Percentiles rank a stretch among this genome's conserved stretches.
Evolutionary conservation across 1,139 yeast species (phyloP).

Genomic region (Pichia sp.): DNA sequence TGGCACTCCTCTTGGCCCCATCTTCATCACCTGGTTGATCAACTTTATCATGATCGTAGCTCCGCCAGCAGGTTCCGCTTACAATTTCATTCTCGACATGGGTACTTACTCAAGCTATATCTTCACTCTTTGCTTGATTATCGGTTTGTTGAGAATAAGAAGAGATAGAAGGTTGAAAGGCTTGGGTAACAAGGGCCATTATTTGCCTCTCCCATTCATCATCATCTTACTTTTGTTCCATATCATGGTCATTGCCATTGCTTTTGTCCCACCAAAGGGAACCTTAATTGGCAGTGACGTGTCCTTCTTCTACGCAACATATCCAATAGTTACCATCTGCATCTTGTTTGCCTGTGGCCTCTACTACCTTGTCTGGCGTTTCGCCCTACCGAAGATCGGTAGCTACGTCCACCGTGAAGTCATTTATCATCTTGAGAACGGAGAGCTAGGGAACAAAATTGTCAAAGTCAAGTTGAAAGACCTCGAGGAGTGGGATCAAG

Average conservation of each 20-base stretch:
- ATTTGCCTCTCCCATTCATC: constrained; percentile 34
- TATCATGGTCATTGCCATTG: constrained; percentile 37
- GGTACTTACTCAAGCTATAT: constrained; percentile 36
- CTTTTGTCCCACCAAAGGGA: constrained; percentile 40
- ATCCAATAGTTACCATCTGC: constrained; percentile 33
- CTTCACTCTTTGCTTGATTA: constrained; percentile 36
- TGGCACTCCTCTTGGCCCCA: constrained; percentile 42
- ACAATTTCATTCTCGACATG: constrained; percentile 37
- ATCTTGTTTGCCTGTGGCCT: constrained; percentile 33
- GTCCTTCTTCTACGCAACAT: constrained; percentile 32
- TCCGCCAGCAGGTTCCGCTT: constrained; percentile 47
- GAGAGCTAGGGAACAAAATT: constrained; percentile 40
- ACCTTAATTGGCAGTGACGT: constrained; percentile 38
- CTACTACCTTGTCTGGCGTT: constrained; percentile 39
- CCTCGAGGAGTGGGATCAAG: constrained; percentile 35
- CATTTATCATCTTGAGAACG: constrained; percentile 35
- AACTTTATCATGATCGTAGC: constrained; percentile 40
- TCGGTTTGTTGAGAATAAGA: constrained; percentile 38
- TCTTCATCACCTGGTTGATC: constrained; percentile 37
- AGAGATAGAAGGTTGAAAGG: constrained; percentile 36
- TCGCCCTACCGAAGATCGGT: constrained; percentile 35
- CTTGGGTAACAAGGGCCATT: constrained; percentile 30
- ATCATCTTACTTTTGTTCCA: constrained; percentile 34
- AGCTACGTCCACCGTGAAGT: constrained; percentile 35
- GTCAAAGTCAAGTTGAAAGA: constrained; percentile 35